Base-by-base conservation (phyloP, 148 eudicot species). In the Rhododendron ovatum region DNA sequence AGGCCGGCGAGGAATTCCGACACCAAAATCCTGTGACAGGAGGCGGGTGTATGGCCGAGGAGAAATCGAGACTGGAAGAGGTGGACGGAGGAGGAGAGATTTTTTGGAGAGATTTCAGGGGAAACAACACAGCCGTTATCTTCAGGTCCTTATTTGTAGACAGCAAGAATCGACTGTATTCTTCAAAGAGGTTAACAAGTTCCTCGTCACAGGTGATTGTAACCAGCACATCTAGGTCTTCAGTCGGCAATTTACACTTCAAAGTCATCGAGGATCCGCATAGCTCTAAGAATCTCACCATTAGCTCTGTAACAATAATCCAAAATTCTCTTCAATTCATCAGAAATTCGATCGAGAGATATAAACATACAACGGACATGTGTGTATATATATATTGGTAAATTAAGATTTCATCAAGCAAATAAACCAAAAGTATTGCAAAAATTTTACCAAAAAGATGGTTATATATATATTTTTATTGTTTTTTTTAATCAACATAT, bases 141-240 rank as follows among this genome's bases (percentile, higher is more conserved):
- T 95, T 95, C n/a, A 85, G 77, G 45, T 63, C 71, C 13, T n/a
- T n/a, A 2, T 63, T 8, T 10, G 85, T 33, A 7, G 88, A 7
- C 0, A 86, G 10, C 1, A 77, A 78, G 7, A 84, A 59, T 3
- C 88, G 91, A 75, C 92, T 90, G 89, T 95, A 95, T 67, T 92
- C 96, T 83, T 94, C 94, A 81, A 94, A 86, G 18, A 95, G 80
- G 82, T 92, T 93, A 1, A 65, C 86, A 14, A 95, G 92, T 84
- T 94, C 98, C 81, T 94, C 94, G 37, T 94, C 94, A 13, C 91
- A 95, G 78, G 95, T 95, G 79, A 95, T 77, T 0, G 94, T 83
- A 15, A 95, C 89, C 7, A 95, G 55, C 18, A 91, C 94, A 53
- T 95, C 98, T 8, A 95, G 86, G 83, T 95, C 98, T 86, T 95